These are phyloP conservation scores for Aphanomyces stellatus DNA, from an alignment of 352 stramenopile genomes.

Conservation along the genomic window DNA sequence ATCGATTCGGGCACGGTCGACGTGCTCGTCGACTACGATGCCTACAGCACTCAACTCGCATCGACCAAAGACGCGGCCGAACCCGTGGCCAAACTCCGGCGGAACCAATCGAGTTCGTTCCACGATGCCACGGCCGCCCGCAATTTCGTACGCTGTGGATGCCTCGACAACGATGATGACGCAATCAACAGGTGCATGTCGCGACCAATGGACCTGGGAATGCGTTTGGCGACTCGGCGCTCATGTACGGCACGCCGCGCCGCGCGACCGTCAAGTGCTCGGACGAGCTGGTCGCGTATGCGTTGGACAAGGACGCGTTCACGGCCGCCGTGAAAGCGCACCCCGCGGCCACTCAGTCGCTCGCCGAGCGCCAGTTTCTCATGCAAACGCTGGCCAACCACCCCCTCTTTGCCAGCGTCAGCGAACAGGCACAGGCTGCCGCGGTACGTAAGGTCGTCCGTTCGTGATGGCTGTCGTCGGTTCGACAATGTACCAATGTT, in stretches of 20 bases:
- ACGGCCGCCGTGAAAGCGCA: conserved; percentile 44
- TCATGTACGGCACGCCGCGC: conserved; percentile 79
- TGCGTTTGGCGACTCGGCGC: conserved; percentile 71
- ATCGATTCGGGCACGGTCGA: conserved; percentile 69
- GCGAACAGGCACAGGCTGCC: conserved; percentile 64
- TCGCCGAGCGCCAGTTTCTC: conserved; percentile 69
- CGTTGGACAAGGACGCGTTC: conserved; percentile 65
- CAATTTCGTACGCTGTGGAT: neutral
- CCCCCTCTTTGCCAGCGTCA: conserved; percentile 61
- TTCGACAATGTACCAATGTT: neutral
- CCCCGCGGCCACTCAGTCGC: conserved; percentile 62
- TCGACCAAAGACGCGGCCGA: no score
- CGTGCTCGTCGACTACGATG: conserved; percentile 75
- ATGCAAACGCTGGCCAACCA: conserved; percentile 58
- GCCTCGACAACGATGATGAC: neutral
- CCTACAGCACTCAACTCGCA: conserved; percentile 23
- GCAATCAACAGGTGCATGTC: conserved; percentile 42
- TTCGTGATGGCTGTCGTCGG: neutral
- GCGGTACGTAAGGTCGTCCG: conserved; percentile 28
- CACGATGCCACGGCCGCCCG: conserved; percentile 20
- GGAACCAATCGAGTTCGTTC: conserved; percentile 8
- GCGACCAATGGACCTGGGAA: conserved; percentile 70
- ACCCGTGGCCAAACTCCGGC: neutral
- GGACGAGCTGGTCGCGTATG: conserved; percentile 51
- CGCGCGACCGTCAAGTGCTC: conserved; percentile 39